Base-by-base conservation (phyloP, 768 basidiomycete species). In the Favolaschia claudopus region DNA sequence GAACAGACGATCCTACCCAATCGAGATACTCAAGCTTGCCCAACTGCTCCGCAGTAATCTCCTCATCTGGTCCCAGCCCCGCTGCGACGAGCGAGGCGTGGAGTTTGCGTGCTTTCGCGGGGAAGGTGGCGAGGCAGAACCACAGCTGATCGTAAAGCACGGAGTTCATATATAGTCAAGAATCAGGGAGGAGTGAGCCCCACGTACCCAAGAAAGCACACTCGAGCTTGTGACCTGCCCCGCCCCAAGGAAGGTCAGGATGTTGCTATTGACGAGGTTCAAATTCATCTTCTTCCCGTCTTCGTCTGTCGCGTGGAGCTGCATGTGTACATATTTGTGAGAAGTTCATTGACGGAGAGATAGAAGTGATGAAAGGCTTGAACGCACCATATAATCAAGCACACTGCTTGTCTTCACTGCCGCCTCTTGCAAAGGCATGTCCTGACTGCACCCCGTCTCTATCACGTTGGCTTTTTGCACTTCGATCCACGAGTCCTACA, bases 251-350 rank as follows among this genome's bases (percentile, higher is more conserved):
- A 63, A 63, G 1, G 61, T 63, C 1, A 63, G 13, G 3, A 58
- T 39, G 22, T 63, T 63, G 27, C 54, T 15, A n/a, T 58, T 55
- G 0, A 63, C 61, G 22, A 58, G 50, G 6, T 51, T 36, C 2
- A 58, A 45, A 12, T 63, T 56, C 61, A 63, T 63, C 24, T 63
- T 58, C 32, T 33, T 47, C 0, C 61, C 61, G 12, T 63, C 45
- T 22, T 63, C 61, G 44, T 63, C 61, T 22, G 61, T 63, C 0
- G 61, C 61, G 28, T 58, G 55, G 1, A 63, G 56, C 61, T 63
- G 4, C 28, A 42, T 14, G 31, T n/a, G n/a, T n/a, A 12, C 19
- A 37, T 12, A 3, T 5, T 20, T 24, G 9, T 12, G 19, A 32
- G 33, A 22, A 39, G 40, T 13, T 25, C 22, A 33, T 28, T 12